Percentiles rank a stretch among this genome's conserved stretches.
Conservation (phyloP, 192 early-diverging fungal genomes). For the Coemansia sp. region DNA sequence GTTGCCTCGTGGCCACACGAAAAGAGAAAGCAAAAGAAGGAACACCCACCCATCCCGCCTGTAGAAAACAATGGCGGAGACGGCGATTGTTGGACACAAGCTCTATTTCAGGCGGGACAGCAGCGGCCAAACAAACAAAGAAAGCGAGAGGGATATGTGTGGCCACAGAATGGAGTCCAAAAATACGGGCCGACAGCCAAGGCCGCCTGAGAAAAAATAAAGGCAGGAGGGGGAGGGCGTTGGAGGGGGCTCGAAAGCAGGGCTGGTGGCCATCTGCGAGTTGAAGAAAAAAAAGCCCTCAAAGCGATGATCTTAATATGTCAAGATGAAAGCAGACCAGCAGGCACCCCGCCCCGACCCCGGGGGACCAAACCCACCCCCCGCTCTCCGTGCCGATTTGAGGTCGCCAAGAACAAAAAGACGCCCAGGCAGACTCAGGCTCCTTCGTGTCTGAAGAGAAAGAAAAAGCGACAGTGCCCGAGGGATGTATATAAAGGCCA, state of each 20-base stretch:
- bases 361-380: not conserved
- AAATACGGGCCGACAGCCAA: conserved; percentile 8
- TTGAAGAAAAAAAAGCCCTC: not conserved
- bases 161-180: conserved; percentile 7
- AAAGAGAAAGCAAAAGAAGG: not conserved
- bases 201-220: not conserved
- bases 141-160: not conserved
- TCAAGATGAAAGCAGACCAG: not conserved
- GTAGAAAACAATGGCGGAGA: conserved; percentile 7
- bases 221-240: not conserved
- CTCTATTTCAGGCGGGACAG: conserved; percentile 8
- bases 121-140: not conserved
- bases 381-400: not conserved
- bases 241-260: not conserved
- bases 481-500: conserved; percentile 3
- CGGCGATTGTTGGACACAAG: conserved; percentile 8
- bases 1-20: not conserved
- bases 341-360: not conserved
- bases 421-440: not conserved
- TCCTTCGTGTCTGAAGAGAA: not conserved
- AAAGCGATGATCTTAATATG: conserved; percentile 3
- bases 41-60: not conserved
- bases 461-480: too few relatives aligned
- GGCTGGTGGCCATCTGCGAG: not conserved
- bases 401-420: not conserved